Evolutionary conservation across 495 filamentous ascomycete species (phyloP).

Genomic region (Daldinia grandis): DNA sequence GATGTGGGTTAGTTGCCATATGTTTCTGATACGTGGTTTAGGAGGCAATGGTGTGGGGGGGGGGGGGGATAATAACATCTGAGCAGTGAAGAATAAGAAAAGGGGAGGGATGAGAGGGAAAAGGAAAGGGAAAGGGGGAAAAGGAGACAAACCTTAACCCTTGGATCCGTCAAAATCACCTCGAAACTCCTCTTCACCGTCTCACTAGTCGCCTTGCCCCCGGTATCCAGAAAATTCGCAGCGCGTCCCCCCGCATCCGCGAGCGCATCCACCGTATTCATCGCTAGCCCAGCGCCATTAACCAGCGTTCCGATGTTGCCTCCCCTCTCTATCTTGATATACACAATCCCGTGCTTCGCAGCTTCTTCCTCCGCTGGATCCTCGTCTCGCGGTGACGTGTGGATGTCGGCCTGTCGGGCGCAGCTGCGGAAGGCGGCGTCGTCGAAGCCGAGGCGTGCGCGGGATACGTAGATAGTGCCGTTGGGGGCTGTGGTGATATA

Average conservation of each 20-base stretch:
- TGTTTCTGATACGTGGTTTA: neutral
- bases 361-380: slow-evolving; percentile 58
- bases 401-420: slow-evolving; percentile 70
- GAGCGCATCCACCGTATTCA: slow-evolving; percentile 90
- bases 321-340: slow-evolving; percentile 58
- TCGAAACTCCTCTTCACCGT: slow-evolving; percentile 82
- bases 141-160: slow-evolving; percentile 63
- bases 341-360: slow-evolving; percentile 76
- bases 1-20: neutral
- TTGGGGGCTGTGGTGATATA: slow-evolving; percentile 52
- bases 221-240: slow-evolving; percentile 89
- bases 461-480: slow-evolving; percentile 54
- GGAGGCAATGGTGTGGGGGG: neutral
- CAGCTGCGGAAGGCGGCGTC: slow-evolving; percentile 76
- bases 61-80: neutral
- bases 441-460: slow-evolving; percentile 74
- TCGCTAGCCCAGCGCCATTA: slow-evolving; percentile 89
- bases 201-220: slow-evolving; percentile 87
- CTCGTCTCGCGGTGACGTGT: slow-evolving; percentile 62
- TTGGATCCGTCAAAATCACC: slow-evolving; percentile 71
- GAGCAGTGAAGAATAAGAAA: neutral
- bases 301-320: slow-evolving; percentile 74
- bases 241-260: slow-evolving; percentile 68
- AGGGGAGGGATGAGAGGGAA: slow-evolving; percentile 31
- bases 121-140: neutral